Percentiles rank a stretch among this genome's conserved stretches.
Conservation (phyloP, 495 filamentous ascomycete species). For the Bacidia rubella region DNA sequence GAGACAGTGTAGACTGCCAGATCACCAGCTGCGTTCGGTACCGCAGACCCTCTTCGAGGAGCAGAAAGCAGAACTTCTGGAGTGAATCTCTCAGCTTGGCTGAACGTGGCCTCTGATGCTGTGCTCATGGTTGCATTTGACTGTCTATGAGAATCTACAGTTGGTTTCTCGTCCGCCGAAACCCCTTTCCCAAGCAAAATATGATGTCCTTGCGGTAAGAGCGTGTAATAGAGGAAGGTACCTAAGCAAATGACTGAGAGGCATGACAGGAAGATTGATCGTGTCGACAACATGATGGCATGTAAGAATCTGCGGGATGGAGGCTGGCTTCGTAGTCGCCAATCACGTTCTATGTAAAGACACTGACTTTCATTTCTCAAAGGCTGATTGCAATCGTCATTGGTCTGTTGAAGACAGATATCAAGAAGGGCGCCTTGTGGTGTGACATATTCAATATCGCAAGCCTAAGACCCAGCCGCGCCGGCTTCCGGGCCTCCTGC, state of each 20-base stretch:
- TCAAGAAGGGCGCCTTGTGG: too few species aligned
- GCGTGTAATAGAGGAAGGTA: conserved; percentile 13
- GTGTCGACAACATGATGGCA: conserved; percentile 5
- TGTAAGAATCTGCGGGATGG: background rate
- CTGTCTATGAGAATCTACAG: background rate
- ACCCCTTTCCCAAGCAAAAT: background rate
- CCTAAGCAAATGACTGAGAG: conserved; percentile 11
- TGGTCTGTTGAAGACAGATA: too few species aligned
- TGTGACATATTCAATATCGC: too few species aligned
- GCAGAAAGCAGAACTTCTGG: conserved; percentile 74
- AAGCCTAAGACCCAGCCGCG: too few species aligned
- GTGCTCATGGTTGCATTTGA: background rate
- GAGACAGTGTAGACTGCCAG: conserved; percentile 59
- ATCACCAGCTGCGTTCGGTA: conserved; percentile 60
- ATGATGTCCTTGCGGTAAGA: conserved; percentile 10
- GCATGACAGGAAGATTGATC: conserved; percentile 5
- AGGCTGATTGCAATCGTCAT: too few species aligned
- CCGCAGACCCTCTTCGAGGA: conserved; percentile 61
- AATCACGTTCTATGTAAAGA: too few species aligned
- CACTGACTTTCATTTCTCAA: too few species aligned
- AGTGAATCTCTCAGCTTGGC: conserved; percentile 51
- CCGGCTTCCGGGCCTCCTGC: too few species aligned
- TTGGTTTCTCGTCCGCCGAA: background rate
- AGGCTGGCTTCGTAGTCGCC: too few species aligned
- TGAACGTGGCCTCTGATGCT: conserved; percentile 29